phyloP scores from a whole-genome alignment of 2,329 filamentous ascomycete genomes.

The Pseudocercospora fijiensis region DNA sequence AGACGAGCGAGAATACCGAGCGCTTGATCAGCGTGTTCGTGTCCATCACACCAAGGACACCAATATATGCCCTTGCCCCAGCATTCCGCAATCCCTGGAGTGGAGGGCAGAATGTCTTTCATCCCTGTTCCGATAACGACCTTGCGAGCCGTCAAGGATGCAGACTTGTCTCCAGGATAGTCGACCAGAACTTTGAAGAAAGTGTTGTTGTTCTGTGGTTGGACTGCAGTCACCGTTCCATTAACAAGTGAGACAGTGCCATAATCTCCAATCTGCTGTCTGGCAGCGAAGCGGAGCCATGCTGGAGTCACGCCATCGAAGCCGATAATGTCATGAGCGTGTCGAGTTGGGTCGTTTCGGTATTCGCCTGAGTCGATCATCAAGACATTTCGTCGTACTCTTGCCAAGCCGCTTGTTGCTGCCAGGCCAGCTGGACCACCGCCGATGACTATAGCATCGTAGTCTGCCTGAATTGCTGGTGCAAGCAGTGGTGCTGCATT shows the following conservation, averaged over 20 bases:
- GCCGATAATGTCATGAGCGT: constrained; percentile 25
- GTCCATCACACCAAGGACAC: constrained; percentile 31
- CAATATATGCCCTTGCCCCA: constrained; percentile 32
- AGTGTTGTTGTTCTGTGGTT: constrained; percentile 15
- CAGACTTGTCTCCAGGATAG: constrained; percentile 14
- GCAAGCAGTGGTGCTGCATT: constrained; percentile 7
- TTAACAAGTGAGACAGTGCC: constrained; percentile 18
- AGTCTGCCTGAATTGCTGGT: constrained; percentile 12
- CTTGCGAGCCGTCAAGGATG: constrained; percentile 22
- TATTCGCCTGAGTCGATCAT: constrained; percentile 28
- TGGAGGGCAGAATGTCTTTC: constrained; percentile 26
- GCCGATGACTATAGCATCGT: constrained; percentile 22
- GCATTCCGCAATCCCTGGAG: constrained; percentile 26
- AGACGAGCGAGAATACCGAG: constrained; percentile 17
- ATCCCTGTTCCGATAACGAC: constrained; percentile 29
- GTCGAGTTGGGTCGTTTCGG: constrained; percentile 28
- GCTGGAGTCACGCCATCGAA: constrained; percentile 30
- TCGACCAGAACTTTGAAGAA: constrained; percentile 14
- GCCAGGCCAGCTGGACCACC: constrained; percentile 29
- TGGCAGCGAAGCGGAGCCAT: constrained; percentile 23
- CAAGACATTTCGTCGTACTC: constrained; percentile 27
- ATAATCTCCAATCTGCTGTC: constrained; percentile 28
- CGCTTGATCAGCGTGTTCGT: constrained; percentile 20
- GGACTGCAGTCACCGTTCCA: constrained; percentile 14
- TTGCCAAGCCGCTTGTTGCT: constrained; percentile 26